A percentile compares a stretch with the other conserved stretches of the same genome.
Conservation (phyloP, 2,329 filamentous ascomycete species). For the Didymella segeticola region DNA sequence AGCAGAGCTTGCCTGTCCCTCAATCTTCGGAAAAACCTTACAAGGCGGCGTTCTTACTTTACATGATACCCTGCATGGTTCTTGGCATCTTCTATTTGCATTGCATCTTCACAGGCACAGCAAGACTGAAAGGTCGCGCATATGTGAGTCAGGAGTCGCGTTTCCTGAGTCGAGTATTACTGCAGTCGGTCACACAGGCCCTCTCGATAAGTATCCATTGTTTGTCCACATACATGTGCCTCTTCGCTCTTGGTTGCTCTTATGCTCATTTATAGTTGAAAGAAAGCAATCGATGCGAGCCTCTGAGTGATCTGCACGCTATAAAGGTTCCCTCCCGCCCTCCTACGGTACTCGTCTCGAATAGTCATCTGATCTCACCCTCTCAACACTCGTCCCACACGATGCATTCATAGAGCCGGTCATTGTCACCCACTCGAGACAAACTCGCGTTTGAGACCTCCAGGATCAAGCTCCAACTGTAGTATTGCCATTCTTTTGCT, state of each 20-base stretch:
- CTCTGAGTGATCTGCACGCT: not conserved
- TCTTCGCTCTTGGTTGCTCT: not conserved
- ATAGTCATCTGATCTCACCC: too few relatives aligned
- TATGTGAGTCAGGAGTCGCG: not conserved
- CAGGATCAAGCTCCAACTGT: too few relatives aligned
- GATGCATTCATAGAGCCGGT: not conserved
- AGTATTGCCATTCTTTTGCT: too few relatives aligned
- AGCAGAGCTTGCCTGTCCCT: not conserved
- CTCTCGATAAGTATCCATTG: not conserved
- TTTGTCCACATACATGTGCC: not conserved
- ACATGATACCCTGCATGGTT: slow-evolving; percentile 30
- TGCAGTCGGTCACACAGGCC: not conserved
- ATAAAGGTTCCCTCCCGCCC: too few relatives aligned
- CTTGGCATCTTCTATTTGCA: slow-evolving; percentile 5
- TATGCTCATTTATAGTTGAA: too few relatives aligned
- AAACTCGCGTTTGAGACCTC: too few relatives aligned
- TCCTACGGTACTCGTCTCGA: too few relatives aligned
- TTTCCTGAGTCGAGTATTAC: not conserved
- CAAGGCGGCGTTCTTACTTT: slow-evolving; percentile 14
- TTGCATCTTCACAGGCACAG: not conserved
- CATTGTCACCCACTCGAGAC: too few relatives aligned
- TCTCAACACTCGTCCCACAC: too few relatives aligned
- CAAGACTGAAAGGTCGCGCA: not conserved
- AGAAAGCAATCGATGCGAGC: too few relatives aligned
- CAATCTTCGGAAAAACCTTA: slow-evolving; percentile 10